Base-by-base conservation (phyloP, 805 yeast species). In the Barnettozyma pratensis region DNA sequence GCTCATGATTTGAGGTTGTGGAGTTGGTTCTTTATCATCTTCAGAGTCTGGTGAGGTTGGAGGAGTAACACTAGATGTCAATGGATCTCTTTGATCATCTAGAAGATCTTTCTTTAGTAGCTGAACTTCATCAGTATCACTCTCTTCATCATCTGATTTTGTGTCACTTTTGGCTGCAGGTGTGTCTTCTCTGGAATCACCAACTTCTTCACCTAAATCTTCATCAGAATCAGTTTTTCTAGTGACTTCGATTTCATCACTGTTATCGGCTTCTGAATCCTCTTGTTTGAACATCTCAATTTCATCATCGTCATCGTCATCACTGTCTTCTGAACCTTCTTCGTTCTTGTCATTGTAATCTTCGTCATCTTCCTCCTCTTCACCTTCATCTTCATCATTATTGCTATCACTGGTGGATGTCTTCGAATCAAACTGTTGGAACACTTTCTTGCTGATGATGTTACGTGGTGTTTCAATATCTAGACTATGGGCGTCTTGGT, bases 41-140 rank as follows among this genome's bases (percentile, higher is more conserved):
- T 63, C 71, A 4, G 65, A 62, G 10, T 66, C 73, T 2, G 67
- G 61, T 1, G 65, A 59, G 2, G 70, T 60, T 41, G 69, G 66
- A 12, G 67, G 66, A 0, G 67, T 61, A 1, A 47, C 27, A 7
- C 53, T 43, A 7, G 48, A 30, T 6, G 41, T 9, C 12, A 43
- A 37, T 14, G 26, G 43, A 27, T 45, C 41, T 26, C 48, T 43
- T 37, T 46, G 51, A 26, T 61, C 62, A n/a, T 57, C 57, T 31
- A 52, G 49, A 26, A 67, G 55, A 26, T 58, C 69, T 10, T 48
- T 53, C 39, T 65, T 61, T 26, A 58, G 41, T 35, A 53, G 46
- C 6, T 41, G 44, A 25, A 31, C 40, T 7, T 49, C 49, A n/a
- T 49, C 50, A 8, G 29, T 40, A 7, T 47, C 54, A 31, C 45